Percentiles rank a stretch among this genome's conserved stretches.
These are phyloP conservation scores for Corynespora cassiicola DNA, from an alignment of 2,329 filamentous ascomycete genomes.

Conservation along the genomic window DNA sequence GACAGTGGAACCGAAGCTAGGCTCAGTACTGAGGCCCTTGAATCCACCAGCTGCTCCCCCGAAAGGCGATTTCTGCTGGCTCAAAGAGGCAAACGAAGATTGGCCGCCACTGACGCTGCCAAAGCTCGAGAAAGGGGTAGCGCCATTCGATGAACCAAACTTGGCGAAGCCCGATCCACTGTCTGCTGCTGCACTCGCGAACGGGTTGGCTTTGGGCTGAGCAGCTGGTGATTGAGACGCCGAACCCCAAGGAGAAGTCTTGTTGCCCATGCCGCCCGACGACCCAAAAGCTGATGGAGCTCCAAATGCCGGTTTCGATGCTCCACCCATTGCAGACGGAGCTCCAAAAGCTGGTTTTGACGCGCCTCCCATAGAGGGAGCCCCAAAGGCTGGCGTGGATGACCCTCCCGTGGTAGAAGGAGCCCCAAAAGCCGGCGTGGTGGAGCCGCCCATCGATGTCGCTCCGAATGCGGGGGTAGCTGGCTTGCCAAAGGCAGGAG, in stretches of 20 bases:
- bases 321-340: conserved; percentile 22
- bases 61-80: conserved; percentile 39
- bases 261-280: conserved; percentile 22
- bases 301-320: conserved; percentile 28
- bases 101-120: conserved; percentile 15
- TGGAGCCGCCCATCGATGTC: conserved; percentile 2
- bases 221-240: conserved; percentile 19
- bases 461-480: conserved; percentile 10
- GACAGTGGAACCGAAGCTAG: conserved; percentile 50
- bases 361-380: conserved; percentile 25
- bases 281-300: conserved; percentile 24
- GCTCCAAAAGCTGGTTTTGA: conserved; percentile 33
- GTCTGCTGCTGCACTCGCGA: conserved; percentile 30
- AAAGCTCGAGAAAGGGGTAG: conserved; percentile 42
- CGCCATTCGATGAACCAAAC: conserved; percentile 25
- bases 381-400: conserved; percentile 16
- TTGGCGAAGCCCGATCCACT: conserved; percentile 43
- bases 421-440: conserved; percentile 12
- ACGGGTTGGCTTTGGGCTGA: conserved; percentile 38
- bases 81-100: conserved; percentile 40
- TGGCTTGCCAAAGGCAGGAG: conserved; percentile 34
- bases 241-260: conserved; percentile 26
- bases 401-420: conserved; percentile 11
- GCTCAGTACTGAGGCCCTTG: conserved; percentile 33
- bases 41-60: conserved; percentile 20